phyloP scores from a whole-genome alignment of 2,329 filamentous ascomycete species.

The Xylaria sp. region DNA sequence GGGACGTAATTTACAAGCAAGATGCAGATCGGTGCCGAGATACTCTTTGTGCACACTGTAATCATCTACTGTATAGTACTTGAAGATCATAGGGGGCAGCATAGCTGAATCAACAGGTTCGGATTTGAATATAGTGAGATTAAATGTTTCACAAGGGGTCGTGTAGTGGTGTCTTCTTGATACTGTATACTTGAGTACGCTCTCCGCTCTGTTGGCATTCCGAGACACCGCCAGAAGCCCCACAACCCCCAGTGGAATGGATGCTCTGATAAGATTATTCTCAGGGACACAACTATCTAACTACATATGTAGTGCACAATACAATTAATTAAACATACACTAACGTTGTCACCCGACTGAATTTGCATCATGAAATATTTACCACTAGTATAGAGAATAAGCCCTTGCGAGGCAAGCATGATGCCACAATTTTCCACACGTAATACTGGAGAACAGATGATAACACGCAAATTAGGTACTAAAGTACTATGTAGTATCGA shows the following conservation, averaged over 20 bases:
- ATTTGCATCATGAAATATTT: background rate
- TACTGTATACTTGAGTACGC: background rate
- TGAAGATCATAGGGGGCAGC: too few relatives aligned
- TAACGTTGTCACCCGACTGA: background rate
- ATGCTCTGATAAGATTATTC: background rate
- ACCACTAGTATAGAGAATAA: background rate
- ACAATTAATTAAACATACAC: too few relatives aligned
- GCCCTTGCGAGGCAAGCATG: background rate
- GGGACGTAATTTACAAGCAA: constrained; percentile 15
- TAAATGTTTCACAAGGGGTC: too few relatives aligned
- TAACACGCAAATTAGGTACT: background rate
- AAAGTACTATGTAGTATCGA: constrained; percentile 2
- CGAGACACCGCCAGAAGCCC: background rate
- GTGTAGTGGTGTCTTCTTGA: background rate
- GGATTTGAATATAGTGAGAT: background rate
- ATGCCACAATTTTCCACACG: background rate
- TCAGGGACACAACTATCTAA: too few relatives aligned
- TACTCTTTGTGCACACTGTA: background rate
- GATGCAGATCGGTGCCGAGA: background rate
- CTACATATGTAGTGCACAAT: too few relatives aligned
- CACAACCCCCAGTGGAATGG: too few relatives aligned
- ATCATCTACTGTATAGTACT: background rate
- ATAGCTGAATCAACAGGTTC: too few relatives aligned
- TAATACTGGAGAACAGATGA: background rate
- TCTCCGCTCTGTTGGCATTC: background rate